Conservation (phyloP, 2,329 filamentous ascomycete genomes). For the Curvularia eragrostidis region DNA sequence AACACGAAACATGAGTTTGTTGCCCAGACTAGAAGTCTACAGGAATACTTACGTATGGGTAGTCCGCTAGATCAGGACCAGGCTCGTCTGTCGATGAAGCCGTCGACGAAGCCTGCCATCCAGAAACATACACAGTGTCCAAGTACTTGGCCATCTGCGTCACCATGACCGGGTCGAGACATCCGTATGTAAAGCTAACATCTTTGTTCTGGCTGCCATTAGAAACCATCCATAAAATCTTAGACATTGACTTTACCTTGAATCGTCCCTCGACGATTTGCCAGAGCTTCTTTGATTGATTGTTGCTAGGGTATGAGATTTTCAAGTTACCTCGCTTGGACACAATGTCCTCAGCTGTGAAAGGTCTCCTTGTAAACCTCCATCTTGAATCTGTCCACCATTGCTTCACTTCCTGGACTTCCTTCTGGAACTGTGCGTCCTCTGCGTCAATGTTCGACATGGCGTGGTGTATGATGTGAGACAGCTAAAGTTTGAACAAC, state of each 20-base stretch:
- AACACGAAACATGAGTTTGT: constrained; percentile 18
- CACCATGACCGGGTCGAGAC: constrained; percentile 96
- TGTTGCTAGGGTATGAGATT: constrained; percentile 90
- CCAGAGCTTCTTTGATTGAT: constrained; percentile 94
- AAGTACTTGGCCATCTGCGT: constrained; percentile 99
- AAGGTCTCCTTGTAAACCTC: constrained; percentile 89
- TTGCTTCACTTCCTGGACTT: constrained; percentile 86
- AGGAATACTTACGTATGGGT: constrained; percentile 64
- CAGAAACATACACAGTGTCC: constrained; percentile 97
- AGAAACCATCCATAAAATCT: constrained; percentile 10
- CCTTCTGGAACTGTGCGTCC: constrained; percentile 76
- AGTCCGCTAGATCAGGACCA: constrained; percentile 96
- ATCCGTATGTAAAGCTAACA: constrained; percentile 94
- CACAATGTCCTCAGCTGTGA: constrained; percentile 96
- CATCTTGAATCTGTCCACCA: constrained; percentile 96
- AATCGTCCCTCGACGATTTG: constrained; percentile 85
- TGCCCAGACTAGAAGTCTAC: neutral
- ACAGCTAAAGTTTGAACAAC: constrained; percentile 5
- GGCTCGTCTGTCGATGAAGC: constrained; percentile 95
- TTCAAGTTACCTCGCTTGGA: constrained; percentile 90
- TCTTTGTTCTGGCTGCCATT: constrained; percentile 70
- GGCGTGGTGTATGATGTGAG: constrained; percentile 9
- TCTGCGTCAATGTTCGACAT: constrained; percentile 64
- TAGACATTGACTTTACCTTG: constrained; percentile 61
- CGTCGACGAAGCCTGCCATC: constrained; percentile 98